Percentiles rank a stretch among this genome's conserved stretches.
Conservation (phyloP, 2,329 filamentous ascomycete species). For the Dactylellina drechsleri region DNA sequence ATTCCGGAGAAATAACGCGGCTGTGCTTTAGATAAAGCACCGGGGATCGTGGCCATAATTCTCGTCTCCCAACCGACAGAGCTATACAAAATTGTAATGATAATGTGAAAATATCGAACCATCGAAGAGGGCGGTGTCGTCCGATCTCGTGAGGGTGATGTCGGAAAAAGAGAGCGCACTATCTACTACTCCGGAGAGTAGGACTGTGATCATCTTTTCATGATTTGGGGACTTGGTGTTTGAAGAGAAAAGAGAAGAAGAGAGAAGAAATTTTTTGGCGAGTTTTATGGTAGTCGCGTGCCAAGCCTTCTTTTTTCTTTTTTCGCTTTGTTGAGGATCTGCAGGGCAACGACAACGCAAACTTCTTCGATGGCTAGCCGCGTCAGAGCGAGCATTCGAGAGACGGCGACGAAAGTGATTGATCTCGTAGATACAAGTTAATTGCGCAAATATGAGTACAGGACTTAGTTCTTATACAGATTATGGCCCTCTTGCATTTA, state of each 20-base stretch:
- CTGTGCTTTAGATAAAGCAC: slow-evolving; percentile 38
- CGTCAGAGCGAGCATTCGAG: no score
- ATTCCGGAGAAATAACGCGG: slow-evolving; percentile 42
- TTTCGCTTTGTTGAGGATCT: slow-evolving; percentile 16
- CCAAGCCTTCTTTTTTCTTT: slow-evolving; percentile 36
- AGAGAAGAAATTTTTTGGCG: slow-evolving; percentile 24
- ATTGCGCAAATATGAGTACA: background rate
- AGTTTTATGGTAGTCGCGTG: slow-evolving; percentile 45
- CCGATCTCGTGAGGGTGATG: slow-evolving; percentile 54
- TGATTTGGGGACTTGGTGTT: slow-evolving; percentile 53
- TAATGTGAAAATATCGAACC: slow-evolving; percentile 52
- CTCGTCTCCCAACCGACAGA: slow-evolving; percentile 55
- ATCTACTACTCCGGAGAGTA: slow-evolving; percentile 20
- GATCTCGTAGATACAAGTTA: no score
- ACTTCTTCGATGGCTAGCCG: no score
- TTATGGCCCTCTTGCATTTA: background rate
- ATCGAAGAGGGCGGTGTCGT: slow-evolving; percentile 31
- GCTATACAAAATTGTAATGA: slow-evolving; percentile 54
- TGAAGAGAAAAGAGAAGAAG: slow-evolving; percentile 37
- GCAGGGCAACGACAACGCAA: slow-evolving; percentile 20
- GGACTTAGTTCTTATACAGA: background rate
- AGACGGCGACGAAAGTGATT: no score
- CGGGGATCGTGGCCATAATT: slow-evolving; percentile 24
- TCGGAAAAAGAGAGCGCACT: slow-evolving; percentile 48
- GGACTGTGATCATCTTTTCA: slow-evolving; percentile 44